phyloP scores from a whole-genome alignment of 2,329 filamentous ascomycete genomes.

The Verticillium nonalfalfae region DNA sequence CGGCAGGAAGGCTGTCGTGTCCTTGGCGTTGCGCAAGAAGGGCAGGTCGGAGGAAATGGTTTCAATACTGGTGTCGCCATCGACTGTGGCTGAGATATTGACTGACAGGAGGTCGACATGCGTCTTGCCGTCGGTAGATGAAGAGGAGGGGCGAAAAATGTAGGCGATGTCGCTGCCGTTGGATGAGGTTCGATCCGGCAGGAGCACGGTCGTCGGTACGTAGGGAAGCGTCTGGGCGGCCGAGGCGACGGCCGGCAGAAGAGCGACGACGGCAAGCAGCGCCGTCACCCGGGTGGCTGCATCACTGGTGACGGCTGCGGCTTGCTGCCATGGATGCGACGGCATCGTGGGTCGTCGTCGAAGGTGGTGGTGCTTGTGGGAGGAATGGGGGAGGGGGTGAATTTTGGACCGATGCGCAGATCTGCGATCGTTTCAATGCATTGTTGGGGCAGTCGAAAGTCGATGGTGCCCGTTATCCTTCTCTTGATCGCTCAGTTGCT shows the following conservation, averaged over 20 bases:
- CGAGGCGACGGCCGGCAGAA: conserved; percentile 8
- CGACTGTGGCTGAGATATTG: conserved; percentile 55
- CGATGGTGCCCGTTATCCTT: too few species aligned
- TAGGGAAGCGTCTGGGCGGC: conserved; percentile 59
- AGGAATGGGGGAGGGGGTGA: background rate
- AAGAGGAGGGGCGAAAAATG: conserved; percentile 52
- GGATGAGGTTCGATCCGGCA: conserved; percentile 40
- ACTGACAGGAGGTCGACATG: conserved; percentile 54
- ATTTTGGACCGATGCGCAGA: background rate
- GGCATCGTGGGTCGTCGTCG: background rate
- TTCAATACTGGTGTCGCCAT: conserved; percentile 36
- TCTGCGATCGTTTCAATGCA: background rate
- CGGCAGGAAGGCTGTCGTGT: conserved; percentile 57
- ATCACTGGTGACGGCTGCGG: background rate
- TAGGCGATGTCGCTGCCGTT: conserved; percentile 51
- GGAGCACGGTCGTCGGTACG: conserved; percentile 67
- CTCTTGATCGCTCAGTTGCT: background rate
- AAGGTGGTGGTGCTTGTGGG: background rate
- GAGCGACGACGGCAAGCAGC: conserved; percentile 1
- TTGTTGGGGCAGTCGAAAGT: background rate
- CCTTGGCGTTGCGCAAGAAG: conserved; percentile 47
- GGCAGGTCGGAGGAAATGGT: conserved; percentile 52
- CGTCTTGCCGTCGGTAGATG: conserved; percentile 21
- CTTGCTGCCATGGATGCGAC: background rate
- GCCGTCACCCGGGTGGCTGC: conserved; percentile 3